These are phyloP conservation scores for Pulveroboletus sp. DNA, from an alignment of 768 basidiomycete species.

Conservation along the genomic window DNA sequence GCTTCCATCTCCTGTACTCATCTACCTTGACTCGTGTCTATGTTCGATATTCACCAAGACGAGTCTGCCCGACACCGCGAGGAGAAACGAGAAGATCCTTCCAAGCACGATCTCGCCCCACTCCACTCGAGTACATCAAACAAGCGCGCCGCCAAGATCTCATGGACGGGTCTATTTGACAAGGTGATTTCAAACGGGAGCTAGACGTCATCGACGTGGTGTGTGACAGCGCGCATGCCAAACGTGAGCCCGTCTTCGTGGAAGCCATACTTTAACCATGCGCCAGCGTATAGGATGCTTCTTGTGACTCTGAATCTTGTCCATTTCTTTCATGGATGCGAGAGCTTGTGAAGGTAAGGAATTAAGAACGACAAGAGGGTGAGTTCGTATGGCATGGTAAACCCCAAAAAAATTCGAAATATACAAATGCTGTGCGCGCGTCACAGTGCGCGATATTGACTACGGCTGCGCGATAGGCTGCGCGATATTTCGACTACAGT, in stretches of 20 bases:
- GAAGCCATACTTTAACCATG: constrained; percentile 76
- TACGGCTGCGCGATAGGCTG: no score
- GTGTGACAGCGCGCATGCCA: constrained; percentile 36
- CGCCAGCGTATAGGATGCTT: constrained; percentile 63
- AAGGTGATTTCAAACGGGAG: constrained; percentile 44
- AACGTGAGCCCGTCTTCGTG: constrained; percentile 75
- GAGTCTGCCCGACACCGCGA: constrained; percentile 4
- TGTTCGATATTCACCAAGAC: background rate
- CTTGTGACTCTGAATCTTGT: constrained; percentile 59
- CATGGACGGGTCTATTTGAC: constrained; percentile 31
- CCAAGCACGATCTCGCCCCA: constrained; percentile 34
- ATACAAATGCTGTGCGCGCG: no score
- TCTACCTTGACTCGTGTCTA: background rate
- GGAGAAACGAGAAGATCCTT: constrained; percentile 15
- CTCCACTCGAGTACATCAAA: constrained; percentile 41
- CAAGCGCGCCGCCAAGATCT: constrained; percentile 25
- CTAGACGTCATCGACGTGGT: constrained; percentile 27
- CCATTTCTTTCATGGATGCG: constrained; percentile 50
- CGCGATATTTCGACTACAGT: no score
- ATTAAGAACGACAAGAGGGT: background rate
- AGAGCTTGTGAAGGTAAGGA: constrained; percentile 42
- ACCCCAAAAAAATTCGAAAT: no score
- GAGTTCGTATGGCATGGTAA: no score
- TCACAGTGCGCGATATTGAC: no score
- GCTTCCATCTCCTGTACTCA: background rate